Evolutionary conservation across 2,329 filamentous ascomycete genomes (phyloP).

Genomic region (Neofusicoccum sp.): DNA sequence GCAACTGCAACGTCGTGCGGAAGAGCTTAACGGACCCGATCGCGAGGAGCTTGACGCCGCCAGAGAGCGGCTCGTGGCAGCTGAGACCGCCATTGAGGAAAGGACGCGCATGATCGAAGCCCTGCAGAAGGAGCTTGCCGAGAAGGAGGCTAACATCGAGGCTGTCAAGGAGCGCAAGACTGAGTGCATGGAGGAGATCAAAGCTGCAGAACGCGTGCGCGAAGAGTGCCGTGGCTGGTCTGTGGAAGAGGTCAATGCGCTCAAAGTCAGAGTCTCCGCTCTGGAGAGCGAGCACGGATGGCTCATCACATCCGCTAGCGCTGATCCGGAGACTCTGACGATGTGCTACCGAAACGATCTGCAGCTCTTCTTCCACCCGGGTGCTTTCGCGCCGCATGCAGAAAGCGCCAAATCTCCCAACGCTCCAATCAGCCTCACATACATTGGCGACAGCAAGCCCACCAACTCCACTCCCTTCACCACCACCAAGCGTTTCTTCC

Average conservation of each 20-base stretch:
- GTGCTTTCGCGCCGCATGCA: constrained; percentile 52
- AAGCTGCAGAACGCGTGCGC: constrained; percentile 75
- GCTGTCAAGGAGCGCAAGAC: constrained; percentile 65
- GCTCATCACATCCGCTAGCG: constrained; percentile 64
- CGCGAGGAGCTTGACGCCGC: constrained; percentile 72
- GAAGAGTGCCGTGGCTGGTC: constrained; percentile 92
- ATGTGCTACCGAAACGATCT: constrained; percentile 72
- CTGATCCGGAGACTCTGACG: constrained; percentile 59
- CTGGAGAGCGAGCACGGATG: constrained; percentile 69
- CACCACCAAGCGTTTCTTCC: constrained; percentile 70
- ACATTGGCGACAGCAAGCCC: constrained; percentile 61
- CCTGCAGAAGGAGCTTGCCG: constrained; percentile 64
- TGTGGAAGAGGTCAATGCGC: constrained; percentile 69
- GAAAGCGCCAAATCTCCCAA: constrained; percentile 38
- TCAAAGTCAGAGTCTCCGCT: constrained; percentile 69
- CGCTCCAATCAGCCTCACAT: constrained; percentile 65
- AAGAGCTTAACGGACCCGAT: constrained; percentile 75
- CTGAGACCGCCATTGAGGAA: constrained; percentile 67
- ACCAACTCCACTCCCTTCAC: constrained; percentile 57
- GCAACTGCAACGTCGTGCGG: constrained; percentile 68
- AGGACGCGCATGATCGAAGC: constrained; percentile 68
- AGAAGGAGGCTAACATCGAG: constrained; percentile 65
- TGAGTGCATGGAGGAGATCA: constrained; percentile 70
- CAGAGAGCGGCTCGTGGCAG: constrained; percentile 63
- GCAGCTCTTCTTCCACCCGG: constrained; percentile 68